These are phyloP conservation scores for Suillus subaureus DNA, from an alignment of 768 basidiomycete species.

Conservation along the genomic window DNA sequence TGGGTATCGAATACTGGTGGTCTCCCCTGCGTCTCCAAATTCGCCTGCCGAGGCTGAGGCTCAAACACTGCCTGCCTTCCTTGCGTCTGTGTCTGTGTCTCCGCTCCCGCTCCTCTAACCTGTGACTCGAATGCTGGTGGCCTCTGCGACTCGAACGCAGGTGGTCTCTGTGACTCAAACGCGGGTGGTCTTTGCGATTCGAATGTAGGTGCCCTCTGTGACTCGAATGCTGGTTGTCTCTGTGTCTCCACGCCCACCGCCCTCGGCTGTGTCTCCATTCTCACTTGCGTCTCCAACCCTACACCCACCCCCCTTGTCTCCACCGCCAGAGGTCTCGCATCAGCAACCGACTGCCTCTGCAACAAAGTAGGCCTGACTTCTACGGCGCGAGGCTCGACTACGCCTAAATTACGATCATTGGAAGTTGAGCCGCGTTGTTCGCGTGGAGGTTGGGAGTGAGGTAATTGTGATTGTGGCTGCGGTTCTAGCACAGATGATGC, in stretches of 20 bases:
- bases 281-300: neutral
- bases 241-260: neutral
- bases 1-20: neutral
- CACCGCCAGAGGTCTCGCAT: neutral
- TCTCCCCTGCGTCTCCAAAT: neutral
- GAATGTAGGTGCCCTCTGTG: neutral
- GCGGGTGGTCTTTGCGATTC: neutral
- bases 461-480: slow-evolving; percentile 15
- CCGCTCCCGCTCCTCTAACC: neutral
- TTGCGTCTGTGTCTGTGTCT: neutral
- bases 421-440: slow-evolving; percentile 23
- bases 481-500: slow-evolving; percentile 14
- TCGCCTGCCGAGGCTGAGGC: neutral
- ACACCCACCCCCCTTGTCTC: neutral
- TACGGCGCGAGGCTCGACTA: slow-evolving; percentile 4
- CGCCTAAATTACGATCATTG: slow-evolving; percentile 24
- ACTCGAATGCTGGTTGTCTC: neutral
- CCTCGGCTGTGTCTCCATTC: neutral
- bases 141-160: neutral
- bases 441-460: slow-evolving; percentile 12
- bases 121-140: neutral
- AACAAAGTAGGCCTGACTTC: neutral
- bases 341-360: neutral
- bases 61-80: neutral
- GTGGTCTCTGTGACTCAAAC: neutral